These are phyloP conservation scores for Taphrina communis DNA, from an alignment of 1,139 yeast species.

Conservation along the genomic window DNA sequence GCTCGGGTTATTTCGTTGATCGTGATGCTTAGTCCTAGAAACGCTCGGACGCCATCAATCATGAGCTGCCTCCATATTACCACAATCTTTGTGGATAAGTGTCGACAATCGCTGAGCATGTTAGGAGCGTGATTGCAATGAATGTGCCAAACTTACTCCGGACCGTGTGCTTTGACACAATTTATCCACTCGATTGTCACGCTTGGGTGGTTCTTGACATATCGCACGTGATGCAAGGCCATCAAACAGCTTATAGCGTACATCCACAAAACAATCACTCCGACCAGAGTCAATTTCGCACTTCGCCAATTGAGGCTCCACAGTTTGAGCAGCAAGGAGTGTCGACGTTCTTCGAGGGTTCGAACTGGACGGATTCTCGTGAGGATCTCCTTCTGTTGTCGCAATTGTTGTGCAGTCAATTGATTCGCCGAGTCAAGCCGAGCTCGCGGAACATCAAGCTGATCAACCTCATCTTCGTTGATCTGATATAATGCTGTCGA, in stretches of 20 bases:
- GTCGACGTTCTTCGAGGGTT: constrained; percentile 1
- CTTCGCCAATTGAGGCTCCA: constrained; percentile 30
- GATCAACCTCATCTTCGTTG: constrained; percentile 14
- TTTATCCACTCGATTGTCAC: neutral
- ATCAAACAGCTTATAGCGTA: constrained; percentile 7
- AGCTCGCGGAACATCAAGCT: neutral
- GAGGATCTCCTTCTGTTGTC: constrained; percentile 14
- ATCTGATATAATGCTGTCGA: constrained; percentile 4
- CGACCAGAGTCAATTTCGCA: constrained; percentile 22
- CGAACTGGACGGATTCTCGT: constrained; percentile 9
- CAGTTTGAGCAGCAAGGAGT: constrained; percentile 8
- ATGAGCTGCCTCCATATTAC: constrained; percentile 11
- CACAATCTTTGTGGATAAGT: neutral
- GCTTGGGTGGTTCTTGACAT: constrained; percentile 1
- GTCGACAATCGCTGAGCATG: neutral
- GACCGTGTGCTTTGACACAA: constrained; percentile 2
- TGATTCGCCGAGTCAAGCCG: neutral
- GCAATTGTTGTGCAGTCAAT: constrained; percentile 9
- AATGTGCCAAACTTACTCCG: neutral
- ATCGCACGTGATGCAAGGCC: neutral
- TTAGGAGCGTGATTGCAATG: neutral
- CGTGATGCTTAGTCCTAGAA: constrained; percentile 14
- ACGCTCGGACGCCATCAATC: constrained; percentile 23
- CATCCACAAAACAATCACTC: constrained; percentile 5
- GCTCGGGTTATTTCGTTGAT: constrained; percentile 14